Conservation (phyloP, 306 rosid genomes). For the Lathyrus oleraceus region DNA sequence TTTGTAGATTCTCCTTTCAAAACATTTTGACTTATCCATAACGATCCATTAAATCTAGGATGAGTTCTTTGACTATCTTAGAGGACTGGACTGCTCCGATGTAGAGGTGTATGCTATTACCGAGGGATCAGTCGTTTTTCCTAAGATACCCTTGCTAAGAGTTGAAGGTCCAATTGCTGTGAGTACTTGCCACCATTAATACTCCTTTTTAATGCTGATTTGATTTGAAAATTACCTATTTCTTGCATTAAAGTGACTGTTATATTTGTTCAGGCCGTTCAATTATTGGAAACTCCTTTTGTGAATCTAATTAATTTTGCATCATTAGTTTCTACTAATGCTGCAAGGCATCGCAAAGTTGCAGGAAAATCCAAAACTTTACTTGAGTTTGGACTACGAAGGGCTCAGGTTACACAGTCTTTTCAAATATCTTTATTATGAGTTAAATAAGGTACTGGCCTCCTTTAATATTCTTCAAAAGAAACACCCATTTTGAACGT, state of each 20-base stretch:
- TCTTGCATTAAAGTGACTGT: conserved; percentile 25
- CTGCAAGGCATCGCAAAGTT: conserved; percentile 96
- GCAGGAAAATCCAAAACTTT: conserved; percentile 93
- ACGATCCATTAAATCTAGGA: conserved; percentile 59
- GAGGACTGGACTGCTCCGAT: conserved; percentile 83
- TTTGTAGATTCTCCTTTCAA: conserved; percentile 16
- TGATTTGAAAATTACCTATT: conserved; percentile 16
- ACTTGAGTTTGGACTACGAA: conserved; percentile 94
- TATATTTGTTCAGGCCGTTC: conserved; percentile 70
- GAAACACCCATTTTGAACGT: conserved; percentile 34
- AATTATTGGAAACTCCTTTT: conserved; percentile 94
- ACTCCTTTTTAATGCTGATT: conserved; percentile 16
- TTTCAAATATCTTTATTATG: conserved; percentile 26
- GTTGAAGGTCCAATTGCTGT: conserved; percentile 97
- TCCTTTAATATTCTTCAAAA: conserved; percentile 27
- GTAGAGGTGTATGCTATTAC: conserved; percentile 85
- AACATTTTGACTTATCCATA: conserved; percentile 24
- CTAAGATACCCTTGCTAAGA: conserved; percentile 89
- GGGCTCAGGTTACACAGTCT: conserved; percentile 67
- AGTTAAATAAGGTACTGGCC: conserved; percentile 19
- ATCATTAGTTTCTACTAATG: conserved; percentile 94
- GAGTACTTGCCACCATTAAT: conserved; percentile 46
- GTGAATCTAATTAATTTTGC: conserved; percentile 85
- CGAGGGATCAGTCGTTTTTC: conserved; percentile 94
- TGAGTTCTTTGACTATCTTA: conserved; percentile 80